phyloP scores from a whole-genome alignment of 2,329 filamentous ascomycete genomes.

The Alternaria sp. region DNA sequence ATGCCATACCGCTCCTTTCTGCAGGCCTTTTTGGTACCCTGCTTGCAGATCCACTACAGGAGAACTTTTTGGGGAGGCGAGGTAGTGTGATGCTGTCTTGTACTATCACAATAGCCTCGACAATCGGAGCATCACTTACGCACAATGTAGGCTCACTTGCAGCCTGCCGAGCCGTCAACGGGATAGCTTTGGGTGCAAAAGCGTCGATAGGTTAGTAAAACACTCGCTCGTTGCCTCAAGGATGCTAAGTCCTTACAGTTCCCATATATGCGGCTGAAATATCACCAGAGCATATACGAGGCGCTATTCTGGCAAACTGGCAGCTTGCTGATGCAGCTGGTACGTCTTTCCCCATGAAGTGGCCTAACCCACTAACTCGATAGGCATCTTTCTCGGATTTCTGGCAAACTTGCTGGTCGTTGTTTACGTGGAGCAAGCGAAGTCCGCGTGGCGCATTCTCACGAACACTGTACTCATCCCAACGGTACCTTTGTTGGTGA shows the following conservation, averaged over 20 bases:
- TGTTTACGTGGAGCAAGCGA: conserved; percentile 6
- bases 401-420: conserved; percentile 23
- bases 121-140: conserved; percentile 28
- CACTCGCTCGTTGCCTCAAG: too few species aligned
- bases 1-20: conserved; percentile 27
- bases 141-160: conserved; percentile 21
- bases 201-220: conserved; percentile 26
- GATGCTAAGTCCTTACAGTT: conserved; percentile 5
- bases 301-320: conserved; percentile 29
- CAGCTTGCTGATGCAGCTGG: conserved; percentile 29
- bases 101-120: conserved; percentile 25
- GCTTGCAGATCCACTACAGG: conserved; percentile 27
- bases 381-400: conserved; percentile 29
- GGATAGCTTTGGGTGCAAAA: conserved; percentile 28
- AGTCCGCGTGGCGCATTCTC: conserved; percentile 22
- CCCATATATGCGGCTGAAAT: conserved; percentile 31
- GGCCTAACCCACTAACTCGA: rapidly evolving
- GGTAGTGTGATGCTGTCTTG: conserved; percentile 27
- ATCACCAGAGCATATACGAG: conserved; percentile 28
- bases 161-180: conserved; percentile 26
- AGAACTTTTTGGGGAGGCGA: conserved; percentile 25
- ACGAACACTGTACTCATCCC: conserved; percentile 29
- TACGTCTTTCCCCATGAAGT: neutral
- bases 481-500: conserved; percentile 22
- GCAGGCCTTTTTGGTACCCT: conserved; percentile 27